A percentile compares a stretch with the other conserved stretches of the same genome.
Evolutionary conservation across 805 yeast species (phyloP).

Genomic region (Kuraishia cidri): DNA sequence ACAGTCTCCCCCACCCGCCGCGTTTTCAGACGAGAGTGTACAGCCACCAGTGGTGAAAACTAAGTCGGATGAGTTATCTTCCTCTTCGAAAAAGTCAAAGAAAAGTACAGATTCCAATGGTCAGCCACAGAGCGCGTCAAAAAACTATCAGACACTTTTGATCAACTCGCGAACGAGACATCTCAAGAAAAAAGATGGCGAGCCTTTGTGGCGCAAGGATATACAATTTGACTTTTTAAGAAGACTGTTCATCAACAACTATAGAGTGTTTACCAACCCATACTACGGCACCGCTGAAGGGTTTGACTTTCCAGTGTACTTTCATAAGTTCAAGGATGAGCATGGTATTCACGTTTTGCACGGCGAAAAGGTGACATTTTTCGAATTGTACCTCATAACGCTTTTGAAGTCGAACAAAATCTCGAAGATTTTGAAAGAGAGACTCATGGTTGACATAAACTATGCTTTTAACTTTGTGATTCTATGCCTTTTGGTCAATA

Average conservation of each 20-base stretch:
- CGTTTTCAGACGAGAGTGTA: too few species aligned
- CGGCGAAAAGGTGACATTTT: conserved; percentile 57
- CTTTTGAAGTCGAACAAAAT: conserved; percentile 78
- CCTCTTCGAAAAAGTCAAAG: too few species aligned
- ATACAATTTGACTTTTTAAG: conserved; percentile 76
- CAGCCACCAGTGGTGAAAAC: too few species aligned
- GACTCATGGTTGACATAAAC: conserved; percentile 51
- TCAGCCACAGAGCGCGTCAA: too few species aligned
- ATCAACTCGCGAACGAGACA: conserved; percentile 34
- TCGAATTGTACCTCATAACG: conserved; percentile 75
- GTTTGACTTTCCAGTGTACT: conserved; percentile 26
- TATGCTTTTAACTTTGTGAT: conserved; percentile 24
- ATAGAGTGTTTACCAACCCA: conserved; percentile 60
- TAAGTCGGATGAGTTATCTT: too few species aligned
- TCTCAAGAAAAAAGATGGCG: conserved; percentile 85
- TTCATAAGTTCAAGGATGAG: conserved; percentile 12
- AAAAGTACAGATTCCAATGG: too few species aligned
- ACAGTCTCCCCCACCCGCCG: too few species aligned
- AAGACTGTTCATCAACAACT: conserved; percentile 52
- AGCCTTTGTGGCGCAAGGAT: conserved; percentile 82
- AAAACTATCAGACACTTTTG: conserved; percentile 16
- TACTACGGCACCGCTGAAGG: conserved; percentile 26
- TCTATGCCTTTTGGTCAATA: conserved; percentile 71
- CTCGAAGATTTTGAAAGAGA: conserved; percentile 74
- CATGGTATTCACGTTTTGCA: conserved; percentile 13